phyloP scores from a whole-genome alignment of 2,329 filamentous ascomycete species.

The Tolypocladium amazonense region DNA sequence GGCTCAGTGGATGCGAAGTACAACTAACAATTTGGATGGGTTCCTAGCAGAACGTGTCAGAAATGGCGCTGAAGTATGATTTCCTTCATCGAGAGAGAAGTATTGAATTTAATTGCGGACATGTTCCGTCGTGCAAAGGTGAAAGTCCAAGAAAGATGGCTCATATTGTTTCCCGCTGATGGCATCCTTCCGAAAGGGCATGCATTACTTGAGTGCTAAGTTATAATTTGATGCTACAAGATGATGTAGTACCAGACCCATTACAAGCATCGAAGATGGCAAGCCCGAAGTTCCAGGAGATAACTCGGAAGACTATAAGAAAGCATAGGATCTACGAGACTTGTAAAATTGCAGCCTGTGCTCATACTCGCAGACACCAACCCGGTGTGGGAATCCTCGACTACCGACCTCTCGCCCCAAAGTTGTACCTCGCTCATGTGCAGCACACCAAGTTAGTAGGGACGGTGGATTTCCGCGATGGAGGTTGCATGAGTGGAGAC shows the following conservation, averaged over 20 bases:
- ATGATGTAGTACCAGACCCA: neutral
- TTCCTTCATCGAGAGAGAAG: no score
- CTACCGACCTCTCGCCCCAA: neutral
- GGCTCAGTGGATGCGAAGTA: neutral
- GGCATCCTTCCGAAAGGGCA: no score
- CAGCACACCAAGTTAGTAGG: neutral
- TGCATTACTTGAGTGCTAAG: no score
- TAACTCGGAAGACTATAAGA: neutral
- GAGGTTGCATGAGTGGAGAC: neutral
- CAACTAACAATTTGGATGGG: neutral
- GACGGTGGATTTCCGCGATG: neutral
- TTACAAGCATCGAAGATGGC: neutral
- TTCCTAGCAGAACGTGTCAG: neutral
- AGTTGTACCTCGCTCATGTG: neutral
- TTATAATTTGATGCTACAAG: neutral
- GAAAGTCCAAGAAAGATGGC: no score
- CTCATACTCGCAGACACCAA: no score
- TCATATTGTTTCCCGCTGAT: no score
- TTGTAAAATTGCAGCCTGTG: no score
- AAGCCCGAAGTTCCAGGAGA: neutral
- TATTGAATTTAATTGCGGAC: no score
- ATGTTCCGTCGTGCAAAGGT: no score
- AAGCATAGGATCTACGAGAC: no score
- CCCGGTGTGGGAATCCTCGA: neutral
- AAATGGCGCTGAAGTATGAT: no score